Conservation (phyloP, 73 alveolate species). For the Uronychia binucleata region DNA sequence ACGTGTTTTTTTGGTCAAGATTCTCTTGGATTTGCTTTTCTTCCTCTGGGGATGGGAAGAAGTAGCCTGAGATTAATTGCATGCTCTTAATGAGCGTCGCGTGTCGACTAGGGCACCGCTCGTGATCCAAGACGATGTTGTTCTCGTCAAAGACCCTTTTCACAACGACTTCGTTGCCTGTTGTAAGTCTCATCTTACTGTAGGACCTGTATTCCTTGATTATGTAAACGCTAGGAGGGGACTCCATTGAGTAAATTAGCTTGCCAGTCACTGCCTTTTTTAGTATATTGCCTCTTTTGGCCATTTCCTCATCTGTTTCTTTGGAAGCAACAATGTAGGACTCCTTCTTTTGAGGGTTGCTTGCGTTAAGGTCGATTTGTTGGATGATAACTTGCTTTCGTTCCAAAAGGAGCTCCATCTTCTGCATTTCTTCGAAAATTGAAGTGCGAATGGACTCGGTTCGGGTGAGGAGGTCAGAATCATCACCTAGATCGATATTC, state of each 20-base stretch:
- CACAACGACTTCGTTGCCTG: conserved; percentile 27
- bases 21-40: conserved; percentile 2
- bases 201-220: conserved; percentile 33
- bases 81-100: background rate
- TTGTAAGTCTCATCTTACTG: too few relatives aligned
- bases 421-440: background rate
- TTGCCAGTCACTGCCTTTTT: conserved; percentile 30
- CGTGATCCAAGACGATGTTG: conserved; percentile 29
- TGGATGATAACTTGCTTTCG: background rate
- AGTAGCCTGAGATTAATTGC: background rate
- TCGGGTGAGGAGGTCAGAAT: background rate
- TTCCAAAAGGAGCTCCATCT: background rate
- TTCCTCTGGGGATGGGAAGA: conserved; percentile 7
- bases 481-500: background rate
- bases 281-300: background rate
- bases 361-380: background rate
- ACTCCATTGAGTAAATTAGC: conserved; percentile 27
- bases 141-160: conserved; percentile 46
- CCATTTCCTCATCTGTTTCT: conserved; percentile 44
- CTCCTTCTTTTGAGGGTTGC: background rate
- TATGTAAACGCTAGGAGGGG: conserved; percentile 16
- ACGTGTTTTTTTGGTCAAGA: conserved; percentile 24
- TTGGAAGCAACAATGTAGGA: background rate
- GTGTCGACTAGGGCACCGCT: background rate
- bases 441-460: background rate